Conservation (phyloP, 305 asterid species). For the Solanum hybrid region DNA sequence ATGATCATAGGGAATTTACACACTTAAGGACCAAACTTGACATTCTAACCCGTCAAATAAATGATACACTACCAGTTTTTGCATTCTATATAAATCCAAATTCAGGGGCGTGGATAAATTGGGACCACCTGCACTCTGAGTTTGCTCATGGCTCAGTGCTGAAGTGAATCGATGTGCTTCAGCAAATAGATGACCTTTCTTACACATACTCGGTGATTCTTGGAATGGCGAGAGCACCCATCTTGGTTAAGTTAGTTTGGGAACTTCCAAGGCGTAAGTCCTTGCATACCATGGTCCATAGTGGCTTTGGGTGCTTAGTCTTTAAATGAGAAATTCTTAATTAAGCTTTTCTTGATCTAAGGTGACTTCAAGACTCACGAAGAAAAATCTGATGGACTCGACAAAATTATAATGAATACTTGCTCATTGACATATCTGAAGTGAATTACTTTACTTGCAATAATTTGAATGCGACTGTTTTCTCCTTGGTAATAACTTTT, state of each 20-base stretch:
- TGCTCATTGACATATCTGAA: neutral
- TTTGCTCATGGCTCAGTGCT: neutral
- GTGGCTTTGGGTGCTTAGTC: neutral
- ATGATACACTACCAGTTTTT: neutral
- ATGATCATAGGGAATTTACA: neutral
- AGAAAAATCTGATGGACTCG: neutral
- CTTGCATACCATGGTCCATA: neutral
- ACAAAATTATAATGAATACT: neutral
- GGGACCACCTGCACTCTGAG: neutral
- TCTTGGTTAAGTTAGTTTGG: neutral
- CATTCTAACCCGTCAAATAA: neutral
- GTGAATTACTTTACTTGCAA: neutral
- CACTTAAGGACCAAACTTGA: neutral
- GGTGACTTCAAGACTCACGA: neutral
- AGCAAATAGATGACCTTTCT: neutral
- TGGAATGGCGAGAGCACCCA: neutral
- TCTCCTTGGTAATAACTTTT: neutral
- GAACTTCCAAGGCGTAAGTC: neutral
- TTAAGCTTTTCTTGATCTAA: neutral
- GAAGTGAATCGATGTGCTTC: neutral
- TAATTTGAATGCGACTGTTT: neutral
- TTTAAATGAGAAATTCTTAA: neutral
- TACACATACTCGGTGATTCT: neutral
- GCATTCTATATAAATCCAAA: neutral
- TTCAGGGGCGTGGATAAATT: neutral